phyloP scores from a whole-genome alignment of 73 alveolate species.

The Tetrahymena borealis region DNA sequence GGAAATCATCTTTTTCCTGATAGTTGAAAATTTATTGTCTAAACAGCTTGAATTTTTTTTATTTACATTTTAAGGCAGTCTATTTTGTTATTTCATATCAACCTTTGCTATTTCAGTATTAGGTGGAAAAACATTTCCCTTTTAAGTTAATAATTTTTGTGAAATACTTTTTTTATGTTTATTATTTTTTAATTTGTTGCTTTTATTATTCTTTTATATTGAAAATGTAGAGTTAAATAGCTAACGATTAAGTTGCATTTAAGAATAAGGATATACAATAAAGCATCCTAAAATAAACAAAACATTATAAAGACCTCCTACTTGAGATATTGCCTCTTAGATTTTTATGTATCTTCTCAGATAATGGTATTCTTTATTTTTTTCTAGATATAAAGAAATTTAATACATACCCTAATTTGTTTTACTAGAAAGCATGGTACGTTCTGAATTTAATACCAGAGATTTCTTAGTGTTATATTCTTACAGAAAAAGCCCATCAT shows the following conservation, averaged over 20 bases:
- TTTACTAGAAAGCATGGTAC: too few relatives aligned
- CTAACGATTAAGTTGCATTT: neutral
- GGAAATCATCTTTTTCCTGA: too few relatives aligned
- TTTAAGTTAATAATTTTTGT: too few relatives aligned
- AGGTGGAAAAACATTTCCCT: too few relatives aligned
- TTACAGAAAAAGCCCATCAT: neutral
- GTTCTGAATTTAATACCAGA: neutral
- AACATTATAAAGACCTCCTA: neutral
- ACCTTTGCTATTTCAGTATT: too few relatives aligned
- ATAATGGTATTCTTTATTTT: neutral
- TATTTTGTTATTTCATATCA: too few relatives aligned
- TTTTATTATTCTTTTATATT: neutral
- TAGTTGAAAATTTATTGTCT: too few relatives aligned
- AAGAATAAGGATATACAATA: neutral
- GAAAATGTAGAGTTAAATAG: neutral
- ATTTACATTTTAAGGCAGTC: too few relatives aligned
- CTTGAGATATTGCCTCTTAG: neutral
- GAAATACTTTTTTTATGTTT: neutral
- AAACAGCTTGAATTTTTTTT: too few relatives aligned
- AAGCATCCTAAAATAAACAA: neutral
- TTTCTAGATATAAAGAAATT: neutral
- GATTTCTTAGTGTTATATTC: neutral
- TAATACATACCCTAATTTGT: neutral
- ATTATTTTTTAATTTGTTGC: too few relatives aligned
- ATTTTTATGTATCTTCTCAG: neutral